Base-by-base conservation (phyloP, 2,329 filamentous ascomycete genomes). In the Berkeleyomyces basicola region DNA sequence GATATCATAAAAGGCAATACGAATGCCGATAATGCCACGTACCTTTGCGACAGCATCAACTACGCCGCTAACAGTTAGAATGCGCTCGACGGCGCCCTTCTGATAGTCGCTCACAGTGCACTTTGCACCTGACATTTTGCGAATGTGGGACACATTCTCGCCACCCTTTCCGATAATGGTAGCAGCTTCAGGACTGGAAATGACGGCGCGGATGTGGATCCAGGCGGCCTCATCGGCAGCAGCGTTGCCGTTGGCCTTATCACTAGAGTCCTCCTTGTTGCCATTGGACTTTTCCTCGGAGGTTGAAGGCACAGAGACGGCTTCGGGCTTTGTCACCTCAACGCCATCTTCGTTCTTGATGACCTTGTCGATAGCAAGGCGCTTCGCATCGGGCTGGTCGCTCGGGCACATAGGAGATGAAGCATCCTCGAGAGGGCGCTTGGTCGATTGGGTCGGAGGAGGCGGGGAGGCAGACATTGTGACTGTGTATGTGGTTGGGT, bases 71-170 rank as follows among this genome's bases (percentile, higher is more conserved):
- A 99, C 93, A 40, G 93, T 99, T 70, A 99, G 80, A 70, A 99
- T 96, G 72, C 93, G 89, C 78, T 99, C 93, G 42, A 97, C 91
- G 62, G 93, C 93, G 67, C 93, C 93, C 71, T 95, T 90, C 69
- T 95, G 88, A 71, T 97, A 99, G 75, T 99, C 93, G 77, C 91
- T 96, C 69, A 99, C 93, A 58, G 93, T 99, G 78, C 93, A 99
- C 77, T 97, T 97, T 68, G 93, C 93, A 69, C 90, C 91, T 61
- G 93, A 96, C 76, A 96, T 81, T 72, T 89, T 90, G 68, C 93
- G 85, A 71, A 99, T 97, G 76, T 95, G 90, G 68, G 91, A 95
- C 58, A 99, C 93, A 71, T 99, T 99, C 79, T 99, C 93, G 72
- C 93, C 93, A 67, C 91, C 92, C 77, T 99, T 99, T 71, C 93